Evolutionary conservation across 805 yeast genomes (phyloP).

Genomic region (Monosporozyma aerobia): DNA sequence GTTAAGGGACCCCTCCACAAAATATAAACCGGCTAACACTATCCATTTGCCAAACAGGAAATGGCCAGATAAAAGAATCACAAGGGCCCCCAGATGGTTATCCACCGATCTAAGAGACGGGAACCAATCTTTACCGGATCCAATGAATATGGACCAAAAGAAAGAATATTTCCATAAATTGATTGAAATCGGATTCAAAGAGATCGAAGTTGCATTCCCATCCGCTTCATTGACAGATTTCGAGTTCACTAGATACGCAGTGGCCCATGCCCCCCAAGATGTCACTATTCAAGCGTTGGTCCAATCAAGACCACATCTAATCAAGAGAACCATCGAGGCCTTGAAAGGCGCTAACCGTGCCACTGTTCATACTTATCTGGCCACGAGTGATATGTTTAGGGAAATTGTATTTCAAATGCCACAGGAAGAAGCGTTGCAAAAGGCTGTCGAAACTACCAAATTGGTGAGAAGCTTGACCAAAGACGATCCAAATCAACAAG

Average conservation of each 20-base stretch:
- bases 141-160: slow-evolving; percentile 76
- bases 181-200: slow-evolving; percentile 68
- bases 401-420: slow-evolving; percentile 57
- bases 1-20: slow-evolving; percentile 59
- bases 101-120: slow-evolving; percentile 81
- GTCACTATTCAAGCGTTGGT: slow-evolving; percentile 69
- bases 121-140: slow-evolving; percentile 77
- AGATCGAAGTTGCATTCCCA: slow-evolving; percentile 77
- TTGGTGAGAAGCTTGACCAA: slow-evolving; percentile 60
- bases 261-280: slow-evolving; percentile 65
- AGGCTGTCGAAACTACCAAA: slow-evolving; percentile 55
- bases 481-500: slow-evolving; percentile 45
- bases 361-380: slow-evolving; percentile 66
- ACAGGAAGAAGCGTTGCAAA: slow-evolving; percentile 46
- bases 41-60: slow-evolving; percentile 51
- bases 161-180: slow-evolving; percentile 59
- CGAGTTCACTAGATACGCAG: slow-evolving; percentile 69
- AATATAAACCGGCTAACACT: slow-evolving; percentile 48
- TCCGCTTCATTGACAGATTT: slow-evolving; percentile 73
- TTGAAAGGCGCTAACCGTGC: slow-evolving; percentile 68
- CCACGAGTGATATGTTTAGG: slow-evolving; percentile 67
- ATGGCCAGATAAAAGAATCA: slow-evolving; percentile 58
- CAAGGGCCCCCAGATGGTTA: slow-evolving; percentile 69
- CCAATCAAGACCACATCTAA: slow-evolving; percentile 68
- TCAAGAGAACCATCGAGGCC: slow-evolving; percentile 62